Base-by-base conservation (phyloP, 371 early-diverging fungal genomes). In the Mucor velutinosus region DNA sequence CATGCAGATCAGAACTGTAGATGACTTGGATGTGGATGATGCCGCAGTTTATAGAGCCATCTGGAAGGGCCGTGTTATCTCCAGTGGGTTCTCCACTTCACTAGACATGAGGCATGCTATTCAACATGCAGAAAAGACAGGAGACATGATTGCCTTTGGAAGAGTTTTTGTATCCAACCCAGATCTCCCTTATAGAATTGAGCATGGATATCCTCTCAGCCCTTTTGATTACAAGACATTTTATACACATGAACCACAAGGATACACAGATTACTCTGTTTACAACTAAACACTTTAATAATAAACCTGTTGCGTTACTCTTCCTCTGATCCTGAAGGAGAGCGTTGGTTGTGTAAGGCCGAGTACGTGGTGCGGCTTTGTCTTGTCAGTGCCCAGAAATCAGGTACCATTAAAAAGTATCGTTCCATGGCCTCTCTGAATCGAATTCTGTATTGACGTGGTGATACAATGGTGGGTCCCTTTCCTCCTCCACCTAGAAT, bases 381-480 rank as follows among this genome's bases (percentile, higher is more conserved):
- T 60, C 70, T 49, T 25, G 56, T 73, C 2, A 73, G 29, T 37
- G 76, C 79, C 85, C 84, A 90, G 32, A 77, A 87, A 69, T 92
- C 92, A 47, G 92, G 92, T 0, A 92, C 90, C 86, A 90, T 87
- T 32, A 94, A 72, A 68, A 96, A 96, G 71, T 95, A 96, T 35
- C 86, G 78, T 45, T 94, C 95, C 96, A 99, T 97, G 11, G 96
- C 94, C 45, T 91, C 89, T 37, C 96, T 80, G 82, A 99, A 99
- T 57, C 99, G 87, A 32, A 88, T 90, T 62, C 95, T 91, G 74
- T 99, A 99, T 74, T 94, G 94, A 23, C 89, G 82, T 6, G 99
- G 99, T 8, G 96, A 93, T 21, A 97, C 93, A 74, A 99, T 97
- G 4, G 99, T 99, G 0, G 97, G 98, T 43, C 92, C 92, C 59